Evolutionary conservation across 495 filamentous ascomycete species (phyloP).

Genomic region (Apiosordaria backusii): DNA sequence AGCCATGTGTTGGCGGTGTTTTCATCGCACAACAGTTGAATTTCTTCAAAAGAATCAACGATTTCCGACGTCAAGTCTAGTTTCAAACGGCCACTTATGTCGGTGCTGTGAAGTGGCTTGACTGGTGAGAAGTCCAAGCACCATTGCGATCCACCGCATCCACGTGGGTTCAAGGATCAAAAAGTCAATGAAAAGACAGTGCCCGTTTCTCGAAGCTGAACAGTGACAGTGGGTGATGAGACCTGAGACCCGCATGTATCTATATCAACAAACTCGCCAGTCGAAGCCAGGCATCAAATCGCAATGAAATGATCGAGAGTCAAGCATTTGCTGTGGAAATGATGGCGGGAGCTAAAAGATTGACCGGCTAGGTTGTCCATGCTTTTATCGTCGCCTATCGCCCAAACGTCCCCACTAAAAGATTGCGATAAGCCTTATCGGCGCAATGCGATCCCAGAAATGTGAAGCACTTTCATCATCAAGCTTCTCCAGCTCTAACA

Average conservation of each 20-base stretch:
- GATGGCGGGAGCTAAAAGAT: neutral
- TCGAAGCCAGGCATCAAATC: neutral
- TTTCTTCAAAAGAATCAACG: neutral
- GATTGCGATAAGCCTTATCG: constrained; percentile 2
- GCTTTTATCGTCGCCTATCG: neutral
- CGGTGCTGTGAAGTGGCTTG: neutral
- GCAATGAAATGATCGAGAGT: neutral
- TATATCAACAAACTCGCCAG: neutral
- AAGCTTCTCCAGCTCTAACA: neutral
- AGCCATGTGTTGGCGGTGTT: neutral
- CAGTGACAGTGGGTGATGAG: neutral
- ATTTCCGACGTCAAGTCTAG: neutral
- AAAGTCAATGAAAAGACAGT: neutral
- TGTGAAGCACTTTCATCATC: neutral
- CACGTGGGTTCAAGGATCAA: neutral
- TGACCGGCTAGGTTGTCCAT: neutral
- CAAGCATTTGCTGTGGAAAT: neutral
- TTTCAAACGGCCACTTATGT: neutral
- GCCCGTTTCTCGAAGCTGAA: neutral
- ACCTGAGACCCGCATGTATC: neutral
- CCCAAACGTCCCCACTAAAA: neutral
- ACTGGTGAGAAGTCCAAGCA: neutral
- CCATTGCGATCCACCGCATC: neutral
- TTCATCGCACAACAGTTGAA: neutral
- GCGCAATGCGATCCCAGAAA: neutral